Percentiles rank a stretch among this genome's conserved stretches.
Conservation (phyloP, 2,329 filamentous ascomycete species). For the Fusarium anthophilum region DNA sequence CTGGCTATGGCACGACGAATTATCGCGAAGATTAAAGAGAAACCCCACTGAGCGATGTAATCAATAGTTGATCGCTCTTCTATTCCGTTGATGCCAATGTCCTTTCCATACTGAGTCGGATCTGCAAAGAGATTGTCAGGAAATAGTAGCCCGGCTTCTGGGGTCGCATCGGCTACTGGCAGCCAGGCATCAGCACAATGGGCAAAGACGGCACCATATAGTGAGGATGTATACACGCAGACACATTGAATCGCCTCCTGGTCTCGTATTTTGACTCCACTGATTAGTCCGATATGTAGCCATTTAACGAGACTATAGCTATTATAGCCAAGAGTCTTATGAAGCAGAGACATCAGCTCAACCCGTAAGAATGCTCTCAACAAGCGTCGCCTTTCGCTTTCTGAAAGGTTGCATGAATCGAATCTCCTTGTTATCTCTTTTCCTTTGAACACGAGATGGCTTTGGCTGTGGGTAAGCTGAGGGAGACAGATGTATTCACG, state of each 20-base stretch:
- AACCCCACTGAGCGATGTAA: background rate
- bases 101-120: background rate
- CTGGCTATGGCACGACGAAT: background rate
- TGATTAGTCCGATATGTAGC: background rate
- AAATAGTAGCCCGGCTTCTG: background rate
- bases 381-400: background rate
- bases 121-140: constrained; percentile 15
- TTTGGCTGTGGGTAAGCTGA: background rate
- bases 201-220: constrained; percentile 24
- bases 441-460: background rate
- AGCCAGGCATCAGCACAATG: constrained; percentile 22
- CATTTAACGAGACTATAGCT: background rate
- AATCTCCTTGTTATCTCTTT: background rate
- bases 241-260: constrained; percentile 3
- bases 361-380: background rate
- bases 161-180: background rate
- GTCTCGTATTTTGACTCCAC: background rate
- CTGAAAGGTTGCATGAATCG: background rate
- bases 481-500: constrained; percentile 30
- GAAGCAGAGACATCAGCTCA: background rate
- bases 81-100: background rate
- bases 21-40: background rate
- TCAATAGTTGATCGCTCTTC: background rate
- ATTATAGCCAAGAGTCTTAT: background rate
- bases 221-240: background rate